Evolutionary conservation across 2,329 filamentous ascomycete species (phyloP), one percentile per base, ranked within the genome.

Genomic region (Fusarium burgessii): DNA sequence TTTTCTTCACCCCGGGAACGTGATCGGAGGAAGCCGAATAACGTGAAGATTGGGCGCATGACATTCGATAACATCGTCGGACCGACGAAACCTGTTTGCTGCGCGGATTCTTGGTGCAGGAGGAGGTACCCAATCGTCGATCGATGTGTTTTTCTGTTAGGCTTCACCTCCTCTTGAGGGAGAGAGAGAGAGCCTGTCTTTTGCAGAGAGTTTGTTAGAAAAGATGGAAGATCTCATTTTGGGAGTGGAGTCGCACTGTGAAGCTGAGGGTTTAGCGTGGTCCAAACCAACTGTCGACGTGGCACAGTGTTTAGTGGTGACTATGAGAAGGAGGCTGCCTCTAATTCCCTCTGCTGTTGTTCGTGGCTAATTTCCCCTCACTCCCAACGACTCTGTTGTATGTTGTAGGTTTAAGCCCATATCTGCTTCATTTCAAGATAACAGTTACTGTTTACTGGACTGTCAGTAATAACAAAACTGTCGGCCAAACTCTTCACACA

Each of bases 241-340:
- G 15, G 12, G 29, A 33, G 41, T 63, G 38, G 46, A 33, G 27
- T 33, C 55, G 33, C 61, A 70, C 67, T 70, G 67, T 70, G 52
- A 49, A 59, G 63, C 59, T 49, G 41, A 46, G 45, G 64, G 41
- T 36, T 49, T 62, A 40, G 50, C 20, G 20, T 45, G 47, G 59
- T 25, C 55, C 35, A 55, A 55, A 43, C 23, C 50, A 20, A 49
- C 46, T 36, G 56, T 41, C 43, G 52, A 55, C 54, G 63, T 68
- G 62, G 66, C 65, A 72, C 68, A 62, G 69, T 72, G 61, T 42
- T 42, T 54, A 23, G 47, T 42, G 50, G 51, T 52, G 43, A 43
- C 42, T 63, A 13, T 17, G 29, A 58, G 47, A 15, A 51, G 17
- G 47, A 42, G 42, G 51, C 55, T 60, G 20, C 51, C 29, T 33